Evolutionary conservation across 176 grass and related monocot genomes (phyloP).

Genomic region (Olyra latifolia): DNA sequence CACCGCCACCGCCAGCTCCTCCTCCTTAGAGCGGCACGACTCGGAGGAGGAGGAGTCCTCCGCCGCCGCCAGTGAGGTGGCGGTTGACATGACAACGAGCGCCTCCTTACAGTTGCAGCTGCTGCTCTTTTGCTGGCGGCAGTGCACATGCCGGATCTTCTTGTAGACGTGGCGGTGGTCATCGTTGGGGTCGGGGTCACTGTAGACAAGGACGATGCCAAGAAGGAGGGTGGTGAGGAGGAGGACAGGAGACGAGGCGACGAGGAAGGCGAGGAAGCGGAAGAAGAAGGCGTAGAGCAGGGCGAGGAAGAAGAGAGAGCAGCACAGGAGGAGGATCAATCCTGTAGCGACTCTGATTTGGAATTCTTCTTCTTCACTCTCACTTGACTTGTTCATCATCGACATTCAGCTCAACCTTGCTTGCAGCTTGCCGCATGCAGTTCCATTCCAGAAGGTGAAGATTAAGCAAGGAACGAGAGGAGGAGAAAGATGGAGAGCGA

Average conservation of each 20-base stretch:
- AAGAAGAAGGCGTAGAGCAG: background rate
- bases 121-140: background rate
- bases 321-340: background rate
- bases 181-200: constrained; percentile 30
- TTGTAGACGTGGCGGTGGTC: constrained; percentile 26
- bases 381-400: background rate
- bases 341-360: no score
- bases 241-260: constrained; percentile 28
- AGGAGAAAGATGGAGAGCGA: no score
- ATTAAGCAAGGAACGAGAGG: no score
- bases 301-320: constrained; percentile 5
- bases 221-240: constrained; percentile 54
- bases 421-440: no score
- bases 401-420: background rate
- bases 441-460: no score
- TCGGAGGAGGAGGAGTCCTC: background rate
- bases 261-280: constrained; percentile 33
- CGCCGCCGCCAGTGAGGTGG: background rate
- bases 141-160: background rate
- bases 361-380: no score
- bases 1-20: background rate
- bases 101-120: background rate
- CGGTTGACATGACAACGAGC: background rate
- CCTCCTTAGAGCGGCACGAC: background rate
- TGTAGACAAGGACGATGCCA: constrained; percentile 45